Evolutionary conservation across 2,329 filamentous ascomycete species (phyloP), one percentile per base, ranked within the genome.

Genomic region (Tolypocladium inflatum): DNA sequence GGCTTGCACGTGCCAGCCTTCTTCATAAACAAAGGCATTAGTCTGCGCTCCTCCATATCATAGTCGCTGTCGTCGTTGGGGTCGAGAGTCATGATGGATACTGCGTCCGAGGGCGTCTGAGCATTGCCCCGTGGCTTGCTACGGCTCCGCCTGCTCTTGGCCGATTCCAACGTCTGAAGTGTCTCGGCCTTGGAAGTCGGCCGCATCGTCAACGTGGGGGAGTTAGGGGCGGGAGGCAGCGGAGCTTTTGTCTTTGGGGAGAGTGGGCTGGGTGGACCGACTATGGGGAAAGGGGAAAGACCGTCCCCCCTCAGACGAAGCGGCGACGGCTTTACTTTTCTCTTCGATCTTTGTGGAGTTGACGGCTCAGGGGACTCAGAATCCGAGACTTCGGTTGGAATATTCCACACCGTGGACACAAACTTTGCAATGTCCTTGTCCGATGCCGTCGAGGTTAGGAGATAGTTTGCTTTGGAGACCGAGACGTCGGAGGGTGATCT

Each of bases 361-460:
- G 57, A 38, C 35, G 68, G 67, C 17, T 80, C 76, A 0, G 76
- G 72, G 1, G 71, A 66, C 61, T 83, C 84, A 60, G 75, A 79
- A 2, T 71, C 60, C 3, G 66, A 68, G 19, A 66, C 57, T 4
- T 65, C 64, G 6, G 62, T 63, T 11, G 68, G 64, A 26, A 78
- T 74, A 57, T 77, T 78, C 64, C 78, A 77, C 21, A 87, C 78
- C 0, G 76, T 74, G 0, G 76, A 75, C 37, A 86, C 73, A 60
- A 86, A 82, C 0, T 71, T 76, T 0, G 77, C 73, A 39, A 84
- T 78, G 62, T 86, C 83, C 4, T 72, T 65, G 17, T 80, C 77
- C 9, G 74, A 80, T 3, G 84, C 83, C 1, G 75, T 76, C 2
- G 79, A 80, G 0, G 81, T 78, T 30, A 87, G 73, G 11, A 85